Conservation (phyloP, 306 rosid species). For the Gleditsia sinensis region DNA sequence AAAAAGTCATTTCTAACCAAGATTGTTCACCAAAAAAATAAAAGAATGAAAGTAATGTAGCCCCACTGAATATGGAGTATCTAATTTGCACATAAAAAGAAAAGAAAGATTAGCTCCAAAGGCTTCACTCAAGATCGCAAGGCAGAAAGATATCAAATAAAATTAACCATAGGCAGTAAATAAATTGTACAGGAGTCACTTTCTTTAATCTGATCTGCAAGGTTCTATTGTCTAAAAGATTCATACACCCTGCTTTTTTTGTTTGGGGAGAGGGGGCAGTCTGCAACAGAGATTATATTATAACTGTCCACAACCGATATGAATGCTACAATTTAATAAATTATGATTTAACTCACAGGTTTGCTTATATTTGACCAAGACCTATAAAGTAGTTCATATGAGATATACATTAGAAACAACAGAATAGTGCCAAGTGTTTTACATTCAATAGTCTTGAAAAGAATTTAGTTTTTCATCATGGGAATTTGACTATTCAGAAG, state of each 20-base stretch:
- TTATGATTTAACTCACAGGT: no score
- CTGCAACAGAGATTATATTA: not conserved
- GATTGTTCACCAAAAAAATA: not conserved
- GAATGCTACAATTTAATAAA: no score
- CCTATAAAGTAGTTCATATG: no score
- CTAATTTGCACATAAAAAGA: not conserved
- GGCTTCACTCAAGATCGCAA: not conserved
- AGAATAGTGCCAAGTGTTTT: no score
- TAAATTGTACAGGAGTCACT: not conserved
- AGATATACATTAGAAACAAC: no score
- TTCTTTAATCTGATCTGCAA: slow-evolving; percentile 14
- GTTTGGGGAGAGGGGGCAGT: not conserved
- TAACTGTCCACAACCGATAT: no score
- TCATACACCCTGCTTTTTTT: not conserved
- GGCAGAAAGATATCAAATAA: slow-evolving; percentile 6
- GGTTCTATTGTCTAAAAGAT: not conserved
- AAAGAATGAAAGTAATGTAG: not conserved
- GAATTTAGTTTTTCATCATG: no score
- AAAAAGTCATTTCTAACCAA: not conserved
- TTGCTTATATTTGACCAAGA: no score
- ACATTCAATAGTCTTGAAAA: no score
- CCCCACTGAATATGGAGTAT: not conserved
- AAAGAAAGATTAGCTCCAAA: slow-evolving; percentile 3
- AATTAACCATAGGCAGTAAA: slow-evolving; percentile 4
- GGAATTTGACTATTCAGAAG: no score